Evolutionary conservation across 2,329 filamentous ascomycete genomes (phyloP).

Genomic region (Diplodia seriata): DNA sequence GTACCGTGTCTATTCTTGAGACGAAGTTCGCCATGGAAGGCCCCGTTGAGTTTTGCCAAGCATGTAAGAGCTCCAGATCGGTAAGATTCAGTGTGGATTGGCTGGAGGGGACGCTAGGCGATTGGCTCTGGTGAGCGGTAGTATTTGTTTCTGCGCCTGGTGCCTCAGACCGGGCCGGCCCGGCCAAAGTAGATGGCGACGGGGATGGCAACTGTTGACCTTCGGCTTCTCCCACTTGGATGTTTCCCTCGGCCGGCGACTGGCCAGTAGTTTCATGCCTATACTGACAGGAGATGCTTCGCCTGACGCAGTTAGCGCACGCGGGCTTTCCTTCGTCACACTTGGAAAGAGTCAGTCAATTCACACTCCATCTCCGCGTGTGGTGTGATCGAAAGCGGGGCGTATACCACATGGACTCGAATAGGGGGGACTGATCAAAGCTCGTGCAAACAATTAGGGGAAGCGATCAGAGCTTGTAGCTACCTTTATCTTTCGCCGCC

Average conservation of each 20-base stretch:
- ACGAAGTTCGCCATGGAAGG: conserved; percentile 21
- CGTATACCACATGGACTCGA: not conserved
- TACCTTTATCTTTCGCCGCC: conserved; percentile 29
- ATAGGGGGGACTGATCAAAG: too few relatives aligned
- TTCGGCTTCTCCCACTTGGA: not conserved
- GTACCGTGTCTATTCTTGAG: conserved; percentile 29
- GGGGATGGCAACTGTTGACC: not conserved
- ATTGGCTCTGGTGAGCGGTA: not conserved
- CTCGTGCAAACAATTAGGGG: too few relatives aligned
- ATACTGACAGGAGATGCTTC: conserved; percentile 39
- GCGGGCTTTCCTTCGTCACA: conserved; percentile 43
- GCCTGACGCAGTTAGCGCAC: conserved; percentile 43
- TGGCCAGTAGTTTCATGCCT: not conserved
- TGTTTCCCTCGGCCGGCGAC: conserved; percentile 34
- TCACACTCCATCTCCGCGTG: not conserved
- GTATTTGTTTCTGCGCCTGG: not conserved
- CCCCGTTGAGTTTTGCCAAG: not conserved
- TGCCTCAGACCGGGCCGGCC: not conserved
- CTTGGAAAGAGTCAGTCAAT: conserved; percentile 20
- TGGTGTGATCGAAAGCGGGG: not conserved
- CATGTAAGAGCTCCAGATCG: conserved; percentile 12
- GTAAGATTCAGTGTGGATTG: not conserved
- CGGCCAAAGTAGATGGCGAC: not conserved
- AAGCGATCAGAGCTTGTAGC: not conserved
- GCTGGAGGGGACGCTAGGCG: not conserved